Conservation (phyloP, 2,329 filamentous ascomycete species). For the Byssochlamys sp. region DNA sequence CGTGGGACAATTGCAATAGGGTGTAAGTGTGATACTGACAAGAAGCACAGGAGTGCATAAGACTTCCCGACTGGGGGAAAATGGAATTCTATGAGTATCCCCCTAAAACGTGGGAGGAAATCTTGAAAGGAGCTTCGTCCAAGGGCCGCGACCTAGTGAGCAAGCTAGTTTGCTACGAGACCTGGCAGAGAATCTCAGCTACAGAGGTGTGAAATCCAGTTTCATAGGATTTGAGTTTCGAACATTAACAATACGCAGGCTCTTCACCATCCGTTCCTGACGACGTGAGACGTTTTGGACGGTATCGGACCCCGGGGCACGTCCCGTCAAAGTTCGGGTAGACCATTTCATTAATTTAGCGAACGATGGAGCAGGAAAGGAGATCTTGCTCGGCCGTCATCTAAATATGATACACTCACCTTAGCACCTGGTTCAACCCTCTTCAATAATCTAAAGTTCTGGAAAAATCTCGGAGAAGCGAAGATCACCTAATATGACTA, state of each 20-base stretch:
- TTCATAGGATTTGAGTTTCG: neutral
- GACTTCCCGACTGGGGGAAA: conserved; percentile 78
- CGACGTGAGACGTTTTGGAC: conserved; percentile 9
- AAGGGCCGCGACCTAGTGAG: conserved; percentile 57
- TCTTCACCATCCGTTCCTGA: conserved; percentile 31
- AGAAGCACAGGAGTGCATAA: conserved; percentile 24
- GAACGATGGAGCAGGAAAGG: neutral
- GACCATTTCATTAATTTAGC: neutral
- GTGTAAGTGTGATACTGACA: conserved; percentile 1
- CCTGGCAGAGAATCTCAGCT: conserved; percentile 56
- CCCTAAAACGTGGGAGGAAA: conserved; percentile 54
- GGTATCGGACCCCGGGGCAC: neutral
- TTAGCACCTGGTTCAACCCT: neutral
- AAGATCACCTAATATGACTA: neutral
- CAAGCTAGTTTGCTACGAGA: conserved; percentile 64
- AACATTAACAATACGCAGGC: conserved; percentile 16
- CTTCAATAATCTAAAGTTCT: neutral
- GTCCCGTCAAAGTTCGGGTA: neutral
- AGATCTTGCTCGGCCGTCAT: neutral
- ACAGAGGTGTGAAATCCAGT: conserved; percentile 40
- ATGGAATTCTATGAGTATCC: conserved; percentile 70
- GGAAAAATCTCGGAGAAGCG: neutral
- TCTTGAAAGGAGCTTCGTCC: conserved; percentile 54
- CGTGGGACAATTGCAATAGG: conserved; percentile 13
- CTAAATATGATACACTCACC: neutral